These are phyloP conservation scores for Ceratobasidium sp. DNA, from an alignment of 1,284 basidiomycete genomes.

Conservation along the genomic window DNA sequence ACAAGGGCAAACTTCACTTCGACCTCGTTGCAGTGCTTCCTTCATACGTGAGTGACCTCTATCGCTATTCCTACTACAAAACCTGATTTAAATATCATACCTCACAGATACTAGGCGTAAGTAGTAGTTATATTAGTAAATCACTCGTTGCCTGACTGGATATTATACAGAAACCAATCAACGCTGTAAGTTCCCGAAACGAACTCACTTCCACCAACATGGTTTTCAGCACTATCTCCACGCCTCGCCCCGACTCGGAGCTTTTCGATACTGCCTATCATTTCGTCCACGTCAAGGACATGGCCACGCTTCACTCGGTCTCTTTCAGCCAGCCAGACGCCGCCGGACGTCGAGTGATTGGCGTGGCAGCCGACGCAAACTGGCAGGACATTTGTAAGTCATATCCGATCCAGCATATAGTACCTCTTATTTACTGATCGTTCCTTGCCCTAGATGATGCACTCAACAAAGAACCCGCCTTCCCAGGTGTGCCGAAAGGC, in stretches of 20 bases:
- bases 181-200: constrained; percentile 14
- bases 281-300: constrained; percentile 32
- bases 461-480: constrained; percentile 28
- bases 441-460: constrained; percentile 1
- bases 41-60: constrained; percentile 32
- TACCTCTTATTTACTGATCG: background rate
- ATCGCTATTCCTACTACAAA: no score
- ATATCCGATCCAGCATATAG: background rate
- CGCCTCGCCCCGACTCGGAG: constrained; percentile 20
- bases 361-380: constrained; percentile 4
- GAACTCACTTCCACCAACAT: constrained; percentile 21
- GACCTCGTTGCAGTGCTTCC: constrained; percentile 49
- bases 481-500: constrained; percentile 46
- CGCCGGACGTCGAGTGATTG: constrained; percentile 12
- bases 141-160: background rate
- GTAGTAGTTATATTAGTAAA: background rate
- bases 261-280: background rate
- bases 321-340: constrained; percentile 6
- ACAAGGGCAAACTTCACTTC: constrained; percentile 49
- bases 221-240: background rate
- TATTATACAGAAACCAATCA: constrained; percentile 10
- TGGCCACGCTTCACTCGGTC: constrained; percentile 18
- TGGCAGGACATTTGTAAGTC: constrained; percentile 36
- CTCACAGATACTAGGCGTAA: constrained; percentile 23
- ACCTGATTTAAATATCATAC: background rate